Evolutionary conservation across 495 filamentous ascomycete genomes (phyloP).

Genomic region (Haplographium delicatum): DNA sequence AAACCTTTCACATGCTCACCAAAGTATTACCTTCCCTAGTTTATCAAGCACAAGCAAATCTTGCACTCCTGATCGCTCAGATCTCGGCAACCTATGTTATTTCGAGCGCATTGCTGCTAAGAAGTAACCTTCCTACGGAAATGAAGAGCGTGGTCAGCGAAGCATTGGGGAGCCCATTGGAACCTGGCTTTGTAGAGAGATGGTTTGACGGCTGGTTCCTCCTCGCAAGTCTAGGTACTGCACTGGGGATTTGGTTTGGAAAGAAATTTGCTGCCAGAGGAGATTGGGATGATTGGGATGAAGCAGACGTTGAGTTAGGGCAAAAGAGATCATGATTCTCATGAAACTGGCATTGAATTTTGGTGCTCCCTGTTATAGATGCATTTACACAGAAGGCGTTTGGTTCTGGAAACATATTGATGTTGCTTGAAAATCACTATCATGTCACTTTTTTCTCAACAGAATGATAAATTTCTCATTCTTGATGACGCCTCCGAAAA

Average conservation of each 20-base stretch:
- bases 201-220: slow-evolving; percentile 87
- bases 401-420: too few relatives aligned
- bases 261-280: slow-evolving; percentile 42
- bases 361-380: too few relatives aligned
- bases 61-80: slow-evolving; percentile 69
- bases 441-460: too few relatives aligned
- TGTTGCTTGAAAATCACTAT: too few relatives aligned
- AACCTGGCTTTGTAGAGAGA: slow-evolving; percentile 67
- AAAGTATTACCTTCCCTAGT: slow-evolving; percentile 64
- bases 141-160: slow-evolving; percentile 66
- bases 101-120: slow-evolving; percentile 62
- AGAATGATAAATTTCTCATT: too few relatives aligned
- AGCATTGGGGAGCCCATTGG: slow-evolving; percentile 63
- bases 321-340: slow-evolving; percentile 43
- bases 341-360: not conserved
- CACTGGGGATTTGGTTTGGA: slow-evolving; percentile 61
- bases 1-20: slow-evolving; percentile 69
- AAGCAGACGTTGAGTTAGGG: slow-evolving; percentile 62
- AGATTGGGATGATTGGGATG: slow-evolving; percentile 57
- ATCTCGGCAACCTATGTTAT: slow-evolving; percentile 78
- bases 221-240: slow-evolving; percentile 54
- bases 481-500: too few relatives aligned
- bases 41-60: slow-evolving; percentile 56
- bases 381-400: too few relatives aligned
- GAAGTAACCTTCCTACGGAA: slow-evolving; percentile 66